A percentile compares a stretch with the other conserved stretches of the same genome.
Conservation (phyloP, 805 yeast species). For the Blastobotrys terrestris region DNA sequence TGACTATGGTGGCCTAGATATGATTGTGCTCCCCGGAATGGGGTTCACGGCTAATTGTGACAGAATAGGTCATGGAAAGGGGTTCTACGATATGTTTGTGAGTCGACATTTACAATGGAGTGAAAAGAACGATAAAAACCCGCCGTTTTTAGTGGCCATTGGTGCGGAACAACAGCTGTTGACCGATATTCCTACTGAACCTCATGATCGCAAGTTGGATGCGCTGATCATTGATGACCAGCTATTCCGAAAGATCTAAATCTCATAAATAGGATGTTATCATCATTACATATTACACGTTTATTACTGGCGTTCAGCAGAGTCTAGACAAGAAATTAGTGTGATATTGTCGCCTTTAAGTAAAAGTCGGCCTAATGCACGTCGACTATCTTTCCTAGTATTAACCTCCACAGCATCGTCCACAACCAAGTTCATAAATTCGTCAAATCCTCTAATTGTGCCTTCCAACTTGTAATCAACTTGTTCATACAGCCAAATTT, state of each 20-base stretch:
- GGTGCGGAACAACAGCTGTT: slow-evolving; percentile 63
- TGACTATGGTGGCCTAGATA: slow-evolving; percentile 47
- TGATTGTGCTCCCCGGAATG: slow-evolving; percentile 79
- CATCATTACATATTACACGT: background rate
- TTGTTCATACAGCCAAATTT: slow-evolving; percentile 89
- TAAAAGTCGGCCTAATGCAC: slow-evolving; percentile 49
- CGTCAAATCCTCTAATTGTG: slow-evolving; percentile 80
- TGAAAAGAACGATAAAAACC: slow-evolving; percentile 4
- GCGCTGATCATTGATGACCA: slow-evolving; percentile 41
- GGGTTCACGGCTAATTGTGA: slow-evolving; percentile 53
- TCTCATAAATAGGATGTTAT: background rate
- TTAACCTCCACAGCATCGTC: slow-evolving; percentile 61
- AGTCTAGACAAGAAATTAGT: slow-evolving; percentile 45
- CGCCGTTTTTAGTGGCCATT: slow-evolving; percentile 44
- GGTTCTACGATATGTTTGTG: slow-evolving; percentile 79
- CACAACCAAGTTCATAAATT: slow-evolving; percentile 82
- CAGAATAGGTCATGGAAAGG: slow-evolving; percentile 89
- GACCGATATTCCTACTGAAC: slow-evolving; percentile 46
- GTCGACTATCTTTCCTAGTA: slow-evolving; percentile 43
- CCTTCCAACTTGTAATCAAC: slow-evolving; percentile 73
- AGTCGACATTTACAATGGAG: slow-evolving; percentile 40
- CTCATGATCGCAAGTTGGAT: slow-evolving; percentile 59
- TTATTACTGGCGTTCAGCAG: slow-evolving; percentile 11
- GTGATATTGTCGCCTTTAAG: slow-evolving; percentile 94
- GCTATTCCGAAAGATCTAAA: slow-evolving; percentile 13